Evolutionary conservation across 1,139 yeast genomes (phyloP), one percentile per base, ranked within the genome.

Genomic region (Scheffersomyces stambukii): DNA sequence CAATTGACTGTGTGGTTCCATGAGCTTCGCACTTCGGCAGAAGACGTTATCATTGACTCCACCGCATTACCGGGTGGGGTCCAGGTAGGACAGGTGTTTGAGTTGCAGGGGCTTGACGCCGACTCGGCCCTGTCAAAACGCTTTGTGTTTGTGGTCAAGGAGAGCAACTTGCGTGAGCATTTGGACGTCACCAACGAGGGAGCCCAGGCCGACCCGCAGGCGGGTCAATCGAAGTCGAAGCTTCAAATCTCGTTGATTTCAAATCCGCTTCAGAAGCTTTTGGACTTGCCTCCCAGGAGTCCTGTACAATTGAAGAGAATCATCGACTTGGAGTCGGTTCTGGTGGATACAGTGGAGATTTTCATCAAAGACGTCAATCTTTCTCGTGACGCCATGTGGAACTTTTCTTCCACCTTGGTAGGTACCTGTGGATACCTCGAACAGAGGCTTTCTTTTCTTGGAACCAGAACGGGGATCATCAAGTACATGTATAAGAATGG

Each of bases 381-480:
- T 12, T 77, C 95, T 1, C 63, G 99, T 41, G 96, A 95, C 35
- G 94, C 88, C 43, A 89, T 89, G 93, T 93, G 97, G 96, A 66
- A 75, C 20, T 60, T 89, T 7, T 77, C 95, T 0, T 68, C 85
- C 2, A 50, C 66, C 10, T 44, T 91, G 30, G 71, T 70, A 1
- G 76, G 75, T 6, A 60, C 72, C 8, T 84, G 96, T 52, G 72
- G 82, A 3, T 78, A 82, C 46, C 60, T 67, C 6, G 75, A 79
- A 6, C 91, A 89, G 51, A 65, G 78, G 30, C 50, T 89, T 1
- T 56, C 75, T 0, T 85, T 78, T 41, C 54, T 85, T 20, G 80
- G 77, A 23, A 40, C 67, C 72, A 28, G 80, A 72, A 29, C 70
- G 21, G 81, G 86, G 0, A 62, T 70, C 0, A 77, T 88, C 3